Evolutionary conservation across 371 early-diverging fungal species (phyloP), one percentile per base, ranked within the genome.

Genomic region (Sporodiniella umbellata): DNA sequence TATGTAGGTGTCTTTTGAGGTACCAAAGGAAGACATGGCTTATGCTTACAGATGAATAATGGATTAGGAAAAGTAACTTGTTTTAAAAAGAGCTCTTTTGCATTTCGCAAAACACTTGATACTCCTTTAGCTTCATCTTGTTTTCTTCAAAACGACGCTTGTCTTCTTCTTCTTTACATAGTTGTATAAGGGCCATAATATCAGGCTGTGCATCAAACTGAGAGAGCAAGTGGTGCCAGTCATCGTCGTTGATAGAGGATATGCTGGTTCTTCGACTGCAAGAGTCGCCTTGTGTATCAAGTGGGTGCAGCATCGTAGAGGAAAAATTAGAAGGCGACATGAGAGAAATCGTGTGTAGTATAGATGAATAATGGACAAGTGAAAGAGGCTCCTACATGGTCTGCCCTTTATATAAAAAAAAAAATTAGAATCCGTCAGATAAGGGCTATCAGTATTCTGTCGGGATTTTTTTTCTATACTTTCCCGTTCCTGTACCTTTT

Each of bases 121-220:
- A 47, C 48, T 79, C 70, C 51, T 64, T 65, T 39, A 70, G 52
- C 33, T 63, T 68, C 54, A 72, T 62, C 38, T 66, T 69, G 4
- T 72, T 70, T 50, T 79, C 79, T 51, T 79, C 79, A 19, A 68
- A 55, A 49, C 60, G 59, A 8, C 79, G 72, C 23, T 64, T 69
- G 28, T 70, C 72, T 53, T 79, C 79, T 54, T 79, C 75, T 8
- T 62, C 61, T 59, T 70, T 76, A 45, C 75, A 71, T 7, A 61
- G 47, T 39, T 76, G 62, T 40, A 79, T 79, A 24, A 79, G 42
- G 22, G 66, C 68, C 6, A 72, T 51, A 21, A 79, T 64, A 17
- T 79, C 79, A 30, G 79, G 77, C 51, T 79, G 72, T 4, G 60
- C 50, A 11, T 64, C 48, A 25, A 60, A 60, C 22, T 55, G 55